Evolutionary conservation across 108 stramenopile genomes (phyloP).

Genomic region (Cyclotella distinguenda): DNA sequence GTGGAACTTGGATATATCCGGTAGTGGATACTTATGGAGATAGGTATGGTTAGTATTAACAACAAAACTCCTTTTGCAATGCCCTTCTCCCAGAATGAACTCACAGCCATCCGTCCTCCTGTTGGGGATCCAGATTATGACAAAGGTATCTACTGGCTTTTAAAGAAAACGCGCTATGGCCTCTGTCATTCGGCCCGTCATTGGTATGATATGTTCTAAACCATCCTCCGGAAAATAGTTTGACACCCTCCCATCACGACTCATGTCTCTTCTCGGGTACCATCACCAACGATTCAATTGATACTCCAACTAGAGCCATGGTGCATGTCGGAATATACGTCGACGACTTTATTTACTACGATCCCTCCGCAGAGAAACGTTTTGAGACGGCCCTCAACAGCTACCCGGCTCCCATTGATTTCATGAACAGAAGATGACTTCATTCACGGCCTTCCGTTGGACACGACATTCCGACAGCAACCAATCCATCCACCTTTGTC

Average conservation of each 20-base stretch:
- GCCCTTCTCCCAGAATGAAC: constrained; percentile 16
- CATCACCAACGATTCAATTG: neutral
- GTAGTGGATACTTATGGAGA: too few relatives aligned
- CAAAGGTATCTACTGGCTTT: constrained; percentile 14
- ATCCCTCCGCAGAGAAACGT: constrained; percentile 1
- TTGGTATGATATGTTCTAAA: constrained; percentile 26
- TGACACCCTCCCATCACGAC: constrained; percentile 19
- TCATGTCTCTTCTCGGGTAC: constrained; percentile 24
- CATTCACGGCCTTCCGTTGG: too few relatives aligned
- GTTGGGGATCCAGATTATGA: constrained; percentile 11
- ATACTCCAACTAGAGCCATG: neutral
- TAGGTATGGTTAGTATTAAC: too few relatives aligned
- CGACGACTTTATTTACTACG: constrained; percentile 22
- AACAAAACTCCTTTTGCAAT: constrained; percentile 44
- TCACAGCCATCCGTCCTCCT: constrained; percentile 8
- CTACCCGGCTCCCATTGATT: too few relatives aligned
- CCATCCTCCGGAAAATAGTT: constrained; percentile 6
- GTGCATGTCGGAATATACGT: constrained; percentile 21
- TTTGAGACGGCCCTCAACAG: neutral
- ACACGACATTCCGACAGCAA: too few relatives aligned
- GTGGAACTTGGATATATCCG: too few relatives aligned
- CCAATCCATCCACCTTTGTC: too few relatives aligned
- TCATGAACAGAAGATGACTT: too few relatives aligned
- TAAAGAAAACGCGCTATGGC: constrained; percentile 32
- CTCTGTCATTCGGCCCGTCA: constrained; percentile 9